Evolutionary conservation across 1,139 yeast genomes (phyloP).

Genomic region (Taphrina confusa): DNA sequence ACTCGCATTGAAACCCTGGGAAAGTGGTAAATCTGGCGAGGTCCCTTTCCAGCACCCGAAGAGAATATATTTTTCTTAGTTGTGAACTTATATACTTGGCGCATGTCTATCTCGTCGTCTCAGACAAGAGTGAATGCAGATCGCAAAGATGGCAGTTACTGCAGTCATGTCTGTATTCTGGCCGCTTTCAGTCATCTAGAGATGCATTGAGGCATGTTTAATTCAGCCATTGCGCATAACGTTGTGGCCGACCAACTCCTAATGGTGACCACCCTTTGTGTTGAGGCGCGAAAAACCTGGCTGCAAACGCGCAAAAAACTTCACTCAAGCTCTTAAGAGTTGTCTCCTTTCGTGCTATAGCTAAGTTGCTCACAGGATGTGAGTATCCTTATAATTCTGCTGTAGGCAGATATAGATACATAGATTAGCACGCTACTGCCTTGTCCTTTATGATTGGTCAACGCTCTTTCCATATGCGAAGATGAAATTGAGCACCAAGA

Average conservation of each 20-base stretch:
- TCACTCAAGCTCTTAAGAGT: background rate
- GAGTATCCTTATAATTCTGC: too few relatives aligned
- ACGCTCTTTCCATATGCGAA: background rate
- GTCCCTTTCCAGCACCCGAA: too few relatives aligned
- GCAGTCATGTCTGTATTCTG: background rate
- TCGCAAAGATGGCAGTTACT: background rate
- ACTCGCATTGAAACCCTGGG: too few relatives aligned
- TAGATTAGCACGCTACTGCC: background rate
- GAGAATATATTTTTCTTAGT: too few relatives aligned
- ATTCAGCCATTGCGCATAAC: too few relatives aligned
- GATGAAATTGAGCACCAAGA: background rate
- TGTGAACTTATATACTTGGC: too few relatives aligned
- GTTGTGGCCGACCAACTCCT: too few relatives aligned
- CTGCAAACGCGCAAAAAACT: background rate
- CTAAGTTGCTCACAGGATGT: background rate
- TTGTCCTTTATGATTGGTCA: background rate
- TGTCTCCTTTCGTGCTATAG: background rate
- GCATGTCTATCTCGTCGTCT: background rate
- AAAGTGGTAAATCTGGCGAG: too few relatives aligned
- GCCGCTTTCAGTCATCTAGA: background rate
- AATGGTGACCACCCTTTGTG: too few relatives aligned
- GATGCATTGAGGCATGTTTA: too few relatives aligned
- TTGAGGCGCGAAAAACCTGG: background rate
- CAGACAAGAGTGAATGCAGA: background rate
- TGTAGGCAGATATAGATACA: background rate